Conservation (phyloP, 2,329 filamentous ascomycete species). For the Trematosphaeria pertusa region DNA sequence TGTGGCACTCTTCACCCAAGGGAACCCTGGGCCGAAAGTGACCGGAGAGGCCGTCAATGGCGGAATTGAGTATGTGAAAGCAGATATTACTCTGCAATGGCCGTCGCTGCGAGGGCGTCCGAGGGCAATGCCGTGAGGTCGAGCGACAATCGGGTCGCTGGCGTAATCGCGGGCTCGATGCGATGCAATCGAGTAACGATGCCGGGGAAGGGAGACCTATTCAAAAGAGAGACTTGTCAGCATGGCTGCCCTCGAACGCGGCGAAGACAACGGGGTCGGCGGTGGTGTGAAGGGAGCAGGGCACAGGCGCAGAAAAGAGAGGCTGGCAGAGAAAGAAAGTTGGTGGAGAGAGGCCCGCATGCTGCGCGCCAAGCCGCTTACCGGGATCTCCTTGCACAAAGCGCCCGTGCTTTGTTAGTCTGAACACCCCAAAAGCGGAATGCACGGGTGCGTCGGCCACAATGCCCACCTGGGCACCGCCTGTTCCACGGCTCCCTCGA, state of each 20-base stretch:
- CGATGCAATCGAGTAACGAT: conserved; percentile 9
- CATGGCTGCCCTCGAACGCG: conserved; percentile 11
- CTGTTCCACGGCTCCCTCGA: too few species aligned
- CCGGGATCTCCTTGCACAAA: background rate
- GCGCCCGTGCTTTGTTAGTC: background rate
- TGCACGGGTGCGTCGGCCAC: too few species aligned
- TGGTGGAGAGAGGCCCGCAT: conserved; percentile 8
- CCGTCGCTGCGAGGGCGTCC: background rate
- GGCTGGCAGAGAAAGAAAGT: conserved; percentile 6
- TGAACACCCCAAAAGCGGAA: too few species aligned
- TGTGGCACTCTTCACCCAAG: background rate
- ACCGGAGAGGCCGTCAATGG: background rate
- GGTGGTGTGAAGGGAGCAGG: background rate
- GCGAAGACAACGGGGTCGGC: conserved; percentile 9
- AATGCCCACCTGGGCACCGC: too few species aligned
- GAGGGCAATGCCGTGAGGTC: conserved; percentile 11
- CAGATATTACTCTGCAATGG: background rate
- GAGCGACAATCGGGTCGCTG: conserved; percentile 4
- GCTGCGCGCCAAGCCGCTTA: conserved; percentile 1
- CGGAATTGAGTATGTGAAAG: background rate
- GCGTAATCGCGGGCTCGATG: conserved; percentile 1
- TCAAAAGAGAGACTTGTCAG: conserved; percentile 11
- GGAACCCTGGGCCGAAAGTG: too few species aligned
- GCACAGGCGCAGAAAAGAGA: conserved; percentile 2
- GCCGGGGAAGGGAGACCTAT: conserved; percentile 9